Evolutionary conservation across 148 eudicot genomes (phyloP).

Genomic region (Camellia japonica): DNA sequence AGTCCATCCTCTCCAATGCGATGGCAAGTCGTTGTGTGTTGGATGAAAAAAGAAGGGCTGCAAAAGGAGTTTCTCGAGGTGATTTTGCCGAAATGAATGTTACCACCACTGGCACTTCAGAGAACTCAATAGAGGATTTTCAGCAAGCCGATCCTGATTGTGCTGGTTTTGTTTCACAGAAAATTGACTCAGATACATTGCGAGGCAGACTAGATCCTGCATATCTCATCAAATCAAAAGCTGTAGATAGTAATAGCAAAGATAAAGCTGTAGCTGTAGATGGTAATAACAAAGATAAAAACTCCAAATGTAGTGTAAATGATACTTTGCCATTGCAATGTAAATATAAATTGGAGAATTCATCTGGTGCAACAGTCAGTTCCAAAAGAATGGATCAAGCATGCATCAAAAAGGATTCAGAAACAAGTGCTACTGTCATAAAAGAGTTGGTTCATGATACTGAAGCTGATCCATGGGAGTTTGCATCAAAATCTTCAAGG

Average conservation of each 20-base stretch:
- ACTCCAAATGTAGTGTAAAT: constrained; percentile 23
- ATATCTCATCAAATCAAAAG: constrained; percentile 36
- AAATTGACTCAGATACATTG: constrained; percentile 26
- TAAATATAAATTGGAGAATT: constrained; percentile 26
- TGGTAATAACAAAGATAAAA: constrained; percentile 25
- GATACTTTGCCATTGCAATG: constrained; percentile 23
- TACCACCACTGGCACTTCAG: constrained; percentile 15
- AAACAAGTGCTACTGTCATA: constrained; percentile 32
- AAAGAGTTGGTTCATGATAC: constrained; percentile 57
- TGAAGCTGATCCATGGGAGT: constrained; percentile 66
- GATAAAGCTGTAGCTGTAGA: constrained; percentile 21
- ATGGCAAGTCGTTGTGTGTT: constrained; percentile 19
- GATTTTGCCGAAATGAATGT: constrained; percentile 13
- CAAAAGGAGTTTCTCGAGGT: constrained; percentile 26
- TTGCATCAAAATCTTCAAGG: constrained; percentile 61
- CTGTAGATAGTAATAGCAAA: constrained; percentile 25
- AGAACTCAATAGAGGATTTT: constrained; percentile 17
- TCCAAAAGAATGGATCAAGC: constrained; percentile 23
- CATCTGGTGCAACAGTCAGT: constrained; percentile 22
- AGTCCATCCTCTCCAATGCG: constrained; percentile 19
- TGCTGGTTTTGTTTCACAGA: constrained; percentile 19
- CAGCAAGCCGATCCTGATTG: constrained; percentile 24
- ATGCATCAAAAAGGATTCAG: constrained; percentile 22
- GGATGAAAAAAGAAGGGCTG: constrained; percentile 22
- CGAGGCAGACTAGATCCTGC: constrained; percentile 22